Evolutionary conservation across 306 rosid genomes (phyloP), one percentile per base, ranked within the genome.

Genomic region (Quillaja saponaria): DNA sequence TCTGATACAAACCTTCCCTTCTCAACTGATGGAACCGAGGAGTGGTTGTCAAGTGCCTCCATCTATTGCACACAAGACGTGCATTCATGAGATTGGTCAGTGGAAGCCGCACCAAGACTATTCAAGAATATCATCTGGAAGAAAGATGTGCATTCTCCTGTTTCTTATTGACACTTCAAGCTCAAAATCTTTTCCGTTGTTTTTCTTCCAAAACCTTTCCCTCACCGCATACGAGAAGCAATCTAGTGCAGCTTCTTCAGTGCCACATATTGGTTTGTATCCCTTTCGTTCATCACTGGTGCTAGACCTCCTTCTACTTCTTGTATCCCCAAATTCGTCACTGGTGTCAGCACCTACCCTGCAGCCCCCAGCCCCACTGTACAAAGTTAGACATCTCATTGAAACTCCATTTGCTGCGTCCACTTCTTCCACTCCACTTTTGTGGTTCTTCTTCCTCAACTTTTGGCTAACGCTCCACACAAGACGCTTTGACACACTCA

Each of bases 271-370:
- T 0, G 87, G 83, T 67, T 73, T 83, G 81, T 85, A 87, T 25
- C 89, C 91, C 73, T 77, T 94, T 21, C 86, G 86, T 71, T 94
- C 99, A 62, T 94, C 96, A 17, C 99, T 82, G 45, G 91, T 88
- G 75, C 90, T 89, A 10, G 96, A 94, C 68, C 96, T 83, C 83
- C 99, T 83, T 69, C 96, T 78, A 63, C 77, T 60, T 40, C 81
- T 82, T 19, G 95, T 74, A 69, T 89, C 91, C 49, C 96, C 86
- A 64, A 75, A 68, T 60, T 87, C 99, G 59, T 90, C 96, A 39
- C 91, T 44, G 15, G 89, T 92, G 75, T 92, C 96, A 33, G 91
- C 99, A n/a, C 99, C 99, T 6, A 94, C 99, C 85, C 85, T 94
- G 84, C 99, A 94, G 19, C 97, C 99, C 55, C 96, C 99, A 54